Conservation (phyloP, 2,329 filamentous ascomycete species). For the Botrytis paeoniae region DNA sequence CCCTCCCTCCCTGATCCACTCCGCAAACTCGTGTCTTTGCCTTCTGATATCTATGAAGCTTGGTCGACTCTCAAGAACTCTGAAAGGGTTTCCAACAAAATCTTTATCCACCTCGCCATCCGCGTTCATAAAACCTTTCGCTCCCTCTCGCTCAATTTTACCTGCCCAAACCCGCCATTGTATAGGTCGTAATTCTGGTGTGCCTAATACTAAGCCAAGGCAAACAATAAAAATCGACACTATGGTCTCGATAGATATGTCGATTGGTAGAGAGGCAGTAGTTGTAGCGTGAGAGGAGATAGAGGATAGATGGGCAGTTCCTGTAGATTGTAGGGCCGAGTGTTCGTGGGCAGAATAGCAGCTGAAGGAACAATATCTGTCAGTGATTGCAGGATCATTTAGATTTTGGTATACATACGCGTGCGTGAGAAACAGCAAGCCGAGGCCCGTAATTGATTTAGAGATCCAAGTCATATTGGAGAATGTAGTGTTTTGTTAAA, state of each 20-base stretch:
- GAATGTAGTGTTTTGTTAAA: background rate
- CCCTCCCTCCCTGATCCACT: conserved; percentile 58
- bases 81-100: conserved; percentile 75
- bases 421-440: conserved; percentile 76
- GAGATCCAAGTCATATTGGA: conserved; percentile 68
- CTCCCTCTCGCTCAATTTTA: conserved; percentile 75
- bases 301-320: conserved; percentile 47
- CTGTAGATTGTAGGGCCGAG: conserved; percentile 65
- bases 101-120: conserved; percentile 67
- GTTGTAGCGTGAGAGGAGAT: conserved; percentile 44
- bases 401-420: conserved; percentile 59
- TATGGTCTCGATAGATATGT: conserved; percentile 85
- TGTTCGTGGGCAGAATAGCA: conserved; percentile 97
- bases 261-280: conserved; percentile 63
- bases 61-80: conserved; percentile 71
- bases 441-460: conserved; percentile 67
- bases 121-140: conserved; percentile 53
- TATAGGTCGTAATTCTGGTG: conserved; percentile 78
- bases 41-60: conserved; percentile 87
- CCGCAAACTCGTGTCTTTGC: conserved; percentile 72
- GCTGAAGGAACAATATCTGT: conserved; percentile 47
- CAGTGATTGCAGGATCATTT: conserved; percentile 7
- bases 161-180: conserved; percentile 79
- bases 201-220: conserved; percentile 74
- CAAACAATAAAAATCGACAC: conserved; percentile 77